Base-by-base conservation (phyloP, 371 early-diverging fungal genomes). In the Mucor irregularis region DNA sequence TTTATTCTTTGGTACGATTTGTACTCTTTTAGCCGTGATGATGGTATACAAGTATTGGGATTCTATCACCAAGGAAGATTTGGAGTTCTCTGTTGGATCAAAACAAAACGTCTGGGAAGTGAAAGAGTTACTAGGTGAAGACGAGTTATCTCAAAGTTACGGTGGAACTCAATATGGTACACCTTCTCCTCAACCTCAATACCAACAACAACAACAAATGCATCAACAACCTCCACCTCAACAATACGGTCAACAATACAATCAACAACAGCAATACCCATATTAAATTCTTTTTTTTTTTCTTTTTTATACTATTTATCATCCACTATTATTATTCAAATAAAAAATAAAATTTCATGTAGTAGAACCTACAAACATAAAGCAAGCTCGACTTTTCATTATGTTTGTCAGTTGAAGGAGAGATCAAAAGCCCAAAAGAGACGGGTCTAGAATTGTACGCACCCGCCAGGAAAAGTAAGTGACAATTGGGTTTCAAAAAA, bases 11-110 rank as follows among this genome's bases (percentile, higher is more conserved):
- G 93, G 94, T 34, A 84, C 90, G 13, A 91, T 94, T 37, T 92
- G 89, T 64, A 92, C 90, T n/a, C 74, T 98, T 50, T 72, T 98
- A 58, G 87, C 90, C 24, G 95, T 98, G 40, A 97, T 98, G 98
- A 97, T 98, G 97, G 92, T 97, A 8, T 98, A 97, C 85, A 98
- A 98, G 78, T 98, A 93, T 81, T 98, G 98, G 98, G 97, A 98
- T 71, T 90, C 90, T 16, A 96, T 98, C 65, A 97, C 98, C 33
- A 96, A 96, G 76, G 98, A 98, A 69, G 98, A 97, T 69, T 77
- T 97, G 28, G 98, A 98, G 79, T 98, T 96, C 71, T 87, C 90
- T 21, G 96, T 98, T 25, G 93, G 93, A 35, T 86, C 90, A 21
- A 94, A 91, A 68, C 84, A 83, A 53, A 91, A 93, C 58, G 86